phyloP scores from a whole-genome alignment of 2,329 filamentous ascomycete species.

The Colletotrichum liaoningense region DNA sequence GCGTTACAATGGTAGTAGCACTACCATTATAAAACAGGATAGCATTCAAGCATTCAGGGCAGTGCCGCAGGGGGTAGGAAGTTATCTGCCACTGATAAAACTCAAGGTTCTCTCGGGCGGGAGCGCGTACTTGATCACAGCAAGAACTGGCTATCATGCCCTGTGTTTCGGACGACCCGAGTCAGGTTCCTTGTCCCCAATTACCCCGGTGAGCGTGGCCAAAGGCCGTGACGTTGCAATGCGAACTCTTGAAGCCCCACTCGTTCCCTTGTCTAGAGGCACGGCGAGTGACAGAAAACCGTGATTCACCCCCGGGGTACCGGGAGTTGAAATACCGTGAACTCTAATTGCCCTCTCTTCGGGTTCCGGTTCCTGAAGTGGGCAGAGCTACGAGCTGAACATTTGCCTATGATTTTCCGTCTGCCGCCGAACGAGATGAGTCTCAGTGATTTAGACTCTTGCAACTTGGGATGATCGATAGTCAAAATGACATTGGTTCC shows the following conservation, averaged over 20 bases:
- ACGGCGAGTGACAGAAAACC: not conserved
- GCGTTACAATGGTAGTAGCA: not conserved
- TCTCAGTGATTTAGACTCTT: not conserved
- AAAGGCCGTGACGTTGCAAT: not conserved
- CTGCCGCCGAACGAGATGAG: not conserved
- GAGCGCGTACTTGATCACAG: not conserved
- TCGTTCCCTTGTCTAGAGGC: not conserved
- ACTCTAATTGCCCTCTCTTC: not conserved
- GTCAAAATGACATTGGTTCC: not conserved
- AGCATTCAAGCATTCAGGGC: not conserved
- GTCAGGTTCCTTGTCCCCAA: not conserved
- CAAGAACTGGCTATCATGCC: not conserved
- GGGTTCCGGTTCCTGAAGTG: not conserved
- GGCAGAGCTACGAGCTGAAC: not conserved
- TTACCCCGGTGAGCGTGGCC: not conserved
- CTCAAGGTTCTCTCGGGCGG: not conserved
- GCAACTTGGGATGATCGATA: not conserved
- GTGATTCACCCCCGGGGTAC: not conserved
- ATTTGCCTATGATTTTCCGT: not conserved
- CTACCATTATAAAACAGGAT: constrained; percentile 13
- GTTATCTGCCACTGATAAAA: not conserved
- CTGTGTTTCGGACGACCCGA: not conserved
- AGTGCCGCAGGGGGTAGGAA: not conserved
- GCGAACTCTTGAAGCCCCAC: not conserved
- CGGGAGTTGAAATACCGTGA: not conserved